These are phyloP conservation scores for Termitomyces titanicus DNA, from an alignment of 768 basidiomycete genomes.

Conservation along the genomic window DNA sequence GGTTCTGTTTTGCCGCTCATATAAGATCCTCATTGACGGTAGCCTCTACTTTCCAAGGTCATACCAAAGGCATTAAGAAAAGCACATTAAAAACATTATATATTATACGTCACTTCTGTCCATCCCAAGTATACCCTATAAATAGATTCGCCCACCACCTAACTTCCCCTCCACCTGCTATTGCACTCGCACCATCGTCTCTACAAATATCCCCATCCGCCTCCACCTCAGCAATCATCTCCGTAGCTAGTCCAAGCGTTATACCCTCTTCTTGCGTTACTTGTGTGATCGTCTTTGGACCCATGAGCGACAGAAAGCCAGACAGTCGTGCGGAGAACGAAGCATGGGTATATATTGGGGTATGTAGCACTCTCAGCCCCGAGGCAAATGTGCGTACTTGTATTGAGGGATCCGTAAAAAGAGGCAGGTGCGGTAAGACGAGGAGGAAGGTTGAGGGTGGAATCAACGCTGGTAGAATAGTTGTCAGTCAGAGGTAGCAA, in stretches of 20 bases:
- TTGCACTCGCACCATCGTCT: constrained; percentile 55
- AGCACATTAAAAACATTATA: neutral
- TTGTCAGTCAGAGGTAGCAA: constrained; percentile 4
- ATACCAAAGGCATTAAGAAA: no score
- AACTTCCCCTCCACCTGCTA: constrained; percentile 51
- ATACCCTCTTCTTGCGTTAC: constrained; percentile 71
- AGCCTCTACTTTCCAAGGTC: no score
- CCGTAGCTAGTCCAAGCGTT: constrained; percentile 67
- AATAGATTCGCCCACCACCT: constrained; percentile 74
- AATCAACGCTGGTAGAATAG: constrained; percentile 62
- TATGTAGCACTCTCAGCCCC: constrained; percentile 80
- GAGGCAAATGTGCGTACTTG: constrained; percentile 65
- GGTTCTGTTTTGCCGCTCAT: no score
- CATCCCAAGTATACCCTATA: constrained; percentile 71
- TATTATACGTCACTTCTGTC: constrained; percentile 33
- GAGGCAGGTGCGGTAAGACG: constrained; percentile 63
- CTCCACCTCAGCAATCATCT: constrained; percentile 80
- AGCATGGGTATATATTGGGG: constrained; percentile 65
- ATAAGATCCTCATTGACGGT: no score
- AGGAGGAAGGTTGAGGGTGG: constrained; percentile 85
- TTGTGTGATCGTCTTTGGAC: constrained; percentile 59
- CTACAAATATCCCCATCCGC: constrained; percentile 65
- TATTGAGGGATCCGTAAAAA: constrained; percentile 66
- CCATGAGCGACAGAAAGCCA: constrained; percentile 45
- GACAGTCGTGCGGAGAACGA: constrained; percentile 70